Base-by-base conservation (phyloP, 768 basidiomycete genomes). In the Mycena belliarum region DNA sequence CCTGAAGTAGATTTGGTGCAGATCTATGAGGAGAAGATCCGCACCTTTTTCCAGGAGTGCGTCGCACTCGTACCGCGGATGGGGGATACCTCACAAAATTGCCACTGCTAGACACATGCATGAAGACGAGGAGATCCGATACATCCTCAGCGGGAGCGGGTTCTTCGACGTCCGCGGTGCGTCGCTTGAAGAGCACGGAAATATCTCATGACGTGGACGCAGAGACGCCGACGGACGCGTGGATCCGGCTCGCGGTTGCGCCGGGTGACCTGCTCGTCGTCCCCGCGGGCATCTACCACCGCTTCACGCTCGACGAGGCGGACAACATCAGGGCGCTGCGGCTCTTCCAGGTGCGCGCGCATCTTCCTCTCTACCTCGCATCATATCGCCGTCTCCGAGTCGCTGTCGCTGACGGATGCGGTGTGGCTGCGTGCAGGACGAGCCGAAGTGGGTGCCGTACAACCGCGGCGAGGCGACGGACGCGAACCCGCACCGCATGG, bases 101-200 rank as follows among this genome's bases (percentile, higher is more conserved):
- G n/a, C n/a, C n/a, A n/a, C n/a, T n/a, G n/a, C n/a, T n/a, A 92
- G 91, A 66, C 94, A 97, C 66, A 82, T 98, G 79, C 95, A 97
- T 65, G 93, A 97, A 71, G 95, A 97, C 66, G 95, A 98, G 67
- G 95, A 98, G 73, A 96, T 95, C 67, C 80, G 95, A 9, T 98
- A 91, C 66, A 85, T 95, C 64, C 79, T 93, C 38, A 78, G 81
- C 1, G 95, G 95, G n/a, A 85, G 83, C 35, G 95, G 93, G 0
- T 98, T 86, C 79, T 98, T 97, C 68, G 95, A 98, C 65, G 83
- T 98, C 38, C 82, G 94, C 57, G 91, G 91, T 91, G 63, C 53
- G 85, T 65, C 45, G 5, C 12, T 7, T 14, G 7, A 32, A 7
- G 29, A 7, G 14, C 29, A 32, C 29, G 29, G 29, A n/a, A 14